Evolutionary conservation across 1,284 basidiomycete genomes (phyloP).

Genomic region (Grifola frondosa): DNA sequence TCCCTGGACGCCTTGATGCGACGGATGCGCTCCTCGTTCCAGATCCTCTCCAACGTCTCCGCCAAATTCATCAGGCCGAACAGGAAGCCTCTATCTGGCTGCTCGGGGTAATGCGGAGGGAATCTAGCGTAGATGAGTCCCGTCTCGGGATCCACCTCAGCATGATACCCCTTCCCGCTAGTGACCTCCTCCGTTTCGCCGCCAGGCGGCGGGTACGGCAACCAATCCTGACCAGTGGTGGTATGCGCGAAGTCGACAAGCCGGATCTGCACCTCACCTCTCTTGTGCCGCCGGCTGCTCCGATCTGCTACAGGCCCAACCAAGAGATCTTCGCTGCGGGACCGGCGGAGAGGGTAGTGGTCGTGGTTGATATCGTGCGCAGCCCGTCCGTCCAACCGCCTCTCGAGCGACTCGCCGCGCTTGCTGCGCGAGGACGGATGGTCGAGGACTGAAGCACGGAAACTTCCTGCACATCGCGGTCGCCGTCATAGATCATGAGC

Average conservation of each 20-base stretch:
- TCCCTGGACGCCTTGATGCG: constrained; percentile 66
- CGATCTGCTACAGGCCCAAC: constrained; percentile 63
- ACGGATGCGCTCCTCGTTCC: constrained; percentile 77
- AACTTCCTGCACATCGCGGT: constrained; percentile 81
- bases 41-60: constrained; percentile 74
- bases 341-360: constrained; percentile 57
- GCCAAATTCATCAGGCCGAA: constrained; percentile 87
- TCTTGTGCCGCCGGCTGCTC: constrained; percentile 59
- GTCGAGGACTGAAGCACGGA: constrained; percentile 59
- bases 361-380: constrained; percentile 3
- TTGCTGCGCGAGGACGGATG: constrained; percentile 70
- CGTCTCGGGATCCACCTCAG: constrained; percentile 75
- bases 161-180: constrained; percentile 76
- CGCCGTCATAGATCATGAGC: constrained; percentile 97
- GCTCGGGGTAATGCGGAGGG: constrained; percentile 86
- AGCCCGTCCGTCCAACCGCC: constrained; percentile 31
- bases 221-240: constrained; percentile 92
- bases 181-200: constrained; percentile 46
- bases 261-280: constrained; percentile 93
- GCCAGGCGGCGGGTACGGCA: constrained; percentile 54
- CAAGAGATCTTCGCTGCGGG: constrained; percentile 75
- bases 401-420: constrained; percentile 76
- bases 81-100: constrained; percentile 93
- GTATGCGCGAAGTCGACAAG: constrained; percentile 99
- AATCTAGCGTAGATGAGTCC: constrained; percentile 85